A percentile compares a stretch with the other conserved stretches of the same genome.
These are phyloP conservation scores for Yamadazyma sp. DNA, from an alignment of 805 yeast genomes.

Conservation along the genomic window DNA sequence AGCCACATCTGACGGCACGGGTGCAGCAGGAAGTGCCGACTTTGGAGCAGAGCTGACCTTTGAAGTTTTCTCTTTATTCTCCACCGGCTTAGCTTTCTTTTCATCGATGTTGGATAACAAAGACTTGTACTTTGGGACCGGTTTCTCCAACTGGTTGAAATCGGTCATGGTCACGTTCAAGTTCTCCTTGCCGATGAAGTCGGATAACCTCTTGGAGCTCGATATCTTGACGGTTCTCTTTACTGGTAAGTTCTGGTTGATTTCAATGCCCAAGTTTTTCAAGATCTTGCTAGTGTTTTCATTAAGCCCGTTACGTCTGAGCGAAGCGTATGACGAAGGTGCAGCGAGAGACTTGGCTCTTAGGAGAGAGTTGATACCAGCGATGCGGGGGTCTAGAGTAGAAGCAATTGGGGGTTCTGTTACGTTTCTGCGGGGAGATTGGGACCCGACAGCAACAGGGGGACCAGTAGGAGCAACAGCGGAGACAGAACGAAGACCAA, in stretches of 20 bases:
- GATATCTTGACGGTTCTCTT: conserved; percentile 32
- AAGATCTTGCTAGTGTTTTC: conserved; percentile 34
- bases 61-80: background rate
- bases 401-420: conserved; percentile 25
- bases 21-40: conserved; percentile 4
- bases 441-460: background rate
- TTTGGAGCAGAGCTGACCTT: conserved; percentile 1
- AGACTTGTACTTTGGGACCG: conserved; percentile 10
- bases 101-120: conserved; percentile 9
- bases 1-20: background rate
- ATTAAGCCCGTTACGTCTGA: conserved; percentile 15
- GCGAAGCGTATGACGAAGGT: conserved; percentile 24
- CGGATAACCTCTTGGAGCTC: conserved; percentile 32
- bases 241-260: conserved; percentile 15
- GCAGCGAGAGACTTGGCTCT: conserved; percentile 38
- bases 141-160: conserved; percentile 8
- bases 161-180: conserved; percentile 4
- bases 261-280: conserved; percentile 38
- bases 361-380: conserved; percentile 23
- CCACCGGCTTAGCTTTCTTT: background rate
- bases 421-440: conserved; percentile 16
- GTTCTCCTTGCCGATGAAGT: conserved; percentile 19
- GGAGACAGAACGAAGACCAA: background rate
- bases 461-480: background rate
- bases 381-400: conserved; percentile 40